Percentiles rank a stretch among this genome's conserved stretches.
phyloP scores from a whole-genome alignment of 2,329 filamentous ascomycete species.

The Colletotrichum endophyticum region DNA sequence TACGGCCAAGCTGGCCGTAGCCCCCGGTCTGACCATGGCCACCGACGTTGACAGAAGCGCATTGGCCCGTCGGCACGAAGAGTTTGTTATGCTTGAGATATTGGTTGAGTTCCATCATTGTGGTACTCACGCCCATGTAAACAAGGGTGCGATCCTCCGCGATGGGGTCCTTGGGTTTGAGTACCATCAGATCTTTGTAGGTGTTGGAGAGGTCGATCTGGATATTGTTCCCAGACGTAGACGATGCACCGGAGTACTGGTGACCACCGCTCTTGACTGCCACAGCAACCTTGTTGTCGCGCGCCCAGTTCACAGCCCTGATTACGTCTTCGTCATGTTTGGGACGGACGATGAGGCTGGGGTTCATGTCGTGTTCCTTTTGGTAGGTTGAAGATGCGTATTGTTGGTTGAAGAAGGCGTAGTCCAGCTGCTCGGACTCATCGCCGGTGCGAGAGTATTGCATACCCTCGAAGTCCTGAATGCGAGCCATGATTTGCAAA shows the following conservation, averaged over 20 bases:
- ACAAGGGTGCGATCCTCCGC: slow-evolving; percentile 39
- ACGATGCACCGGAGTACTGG: slow-evolving; percentile 55
- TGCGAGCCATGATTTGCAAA: background rate
- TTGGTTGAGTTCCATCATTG: slow-evolving; percentile 45
- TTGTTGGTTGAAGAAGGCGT: slow-evolving; percentile 30
- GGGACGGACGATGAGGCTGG: slow-evolving; percentile 48
- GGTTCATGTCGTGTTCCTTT: slow-evolving; percentile 45
- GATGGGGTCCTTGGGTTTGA: slow-evolving; percentile 31
- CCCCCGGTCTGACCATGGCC: slow-evolving; percentile 54
- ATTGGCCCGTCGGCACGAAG: slow-evolving; percentile 52
- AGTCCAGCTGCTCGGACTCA: background rate
- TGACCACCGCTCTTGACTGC: slow-evolving; percentile 53
- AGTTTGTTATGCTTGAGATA: slow-evolving; percentile 43
- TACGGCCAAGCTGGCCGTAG: slow-evolving; percentile 50
- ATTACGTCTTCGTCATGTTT: slow-evolving; percentile 46
- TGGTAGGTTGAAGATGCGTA: slow-evolving; percentile 49
- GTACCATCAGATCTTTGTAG: slow-evolving; percentile 37
- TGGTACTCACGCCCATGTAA: slow-evolving; percentile 44
- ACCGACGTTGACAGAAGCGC: slow-evolving; percentile 48
- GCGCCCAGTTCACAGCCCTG: slow-evolving; percentile 43
- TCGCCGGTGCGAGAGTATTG: slow-evolving; percentile 3
- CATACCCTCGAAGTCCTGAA: slow-evolving; percentile 12
- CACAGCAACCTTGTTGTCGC: slow-evolving; percentile 41
- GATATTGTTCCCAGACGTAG: slow-evolving; percentile 47
- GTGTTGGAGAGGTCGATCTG: slow-evolving; percentile 48